phyloP scores from a whole-genome alignment of 805 yeast genomes.

The Starmerella asiatica region DNA sequence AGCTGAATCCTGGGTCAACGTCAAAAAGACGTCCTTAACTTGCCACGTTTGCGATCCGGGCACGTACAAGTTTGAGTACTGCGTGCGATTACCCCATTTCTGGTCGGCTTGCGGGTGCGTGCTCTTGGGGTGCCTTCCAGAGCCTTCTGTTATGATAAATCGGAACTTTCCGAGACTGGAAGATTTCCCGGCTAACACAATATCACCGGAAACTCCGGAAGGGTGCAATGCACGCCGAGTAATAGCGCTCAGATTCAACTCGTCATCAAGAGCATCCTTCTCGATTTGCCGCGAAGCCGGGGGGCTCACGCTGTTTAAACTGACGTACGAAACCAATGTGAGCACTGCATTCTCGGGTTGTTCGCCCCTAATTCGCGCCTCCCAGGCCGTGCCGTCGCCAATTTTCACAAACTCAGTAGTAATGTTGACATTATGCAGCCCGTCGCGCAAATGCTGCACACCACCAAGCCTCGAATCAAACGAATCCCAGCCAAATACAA shows the following conservation, averaged over 20 bases:
- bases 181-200: constrained; percentile 40
- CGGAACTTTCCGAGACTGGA: constrained; percentile 56
- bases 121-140: constrained; percentile 31
- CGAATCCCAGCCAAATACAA: constrained; percentile 73
- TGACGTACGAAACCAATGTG: constrained; percentile 65
- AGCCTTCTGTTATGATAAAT: constrained; percentile 43
- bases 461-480: constrained; percentile 89
- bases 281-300: neutral
- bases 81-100: constrained; percentile 33
- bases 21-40: constrained; percentile 60
- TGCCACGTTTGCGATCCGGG: constrained; percentile 67
- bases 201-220: constrained; percentile 26
- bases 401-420: constrained; percentile 66
- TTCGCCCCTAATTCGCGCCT: constrained; percentile 49
- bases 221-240: constrained; percentile 14
- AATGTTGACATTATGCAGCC: constrained; percentile 46
- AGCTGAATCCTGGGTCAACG: constrained; percentile 59
- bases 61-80: constrained; percentile 53
- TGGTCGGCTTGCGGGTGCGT: constrained; percentile 36
- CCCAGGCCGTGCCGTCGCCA: constrained; percentile 66
- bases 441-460: constrained; percentile 56
- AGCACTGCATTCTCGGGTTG: constrained; percentile 38
- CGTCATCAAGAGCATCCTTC: constrained; percentile 15
- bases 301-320: constrained; percentile 45
- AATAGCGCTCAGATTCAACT: constrained; percentile 23